A percentile compares a stretch with the other conserved stretches of the same genome.
Evolutionary conservation across 2,329 filamentous ascomycete genomes (phyloP).

Genomic region (Didymella arachidicola): DNA sequence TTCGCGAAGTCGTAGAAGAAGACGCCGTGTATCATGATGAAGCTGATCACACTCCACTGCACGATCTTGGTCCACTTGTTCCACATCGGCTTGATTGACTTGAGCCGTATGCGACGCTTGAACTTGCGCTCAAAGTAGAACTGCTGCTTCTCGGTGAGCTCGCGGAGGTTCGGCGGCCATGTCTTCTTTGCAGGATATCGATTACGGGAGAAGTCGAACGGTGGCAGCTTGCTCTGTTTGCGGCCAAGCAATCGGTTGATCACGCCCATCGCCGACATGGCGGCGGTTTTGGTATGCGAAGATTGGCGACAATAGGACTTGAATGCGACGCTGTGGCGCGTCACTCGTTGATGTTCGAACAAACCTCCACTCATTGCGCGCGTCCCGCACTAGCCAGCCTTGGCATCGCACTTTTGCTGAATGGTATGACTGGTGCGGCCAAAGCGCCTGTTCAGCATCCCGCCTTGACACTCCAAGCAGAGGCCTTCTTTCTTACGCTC

Average conservation of each 20-base stretch:
- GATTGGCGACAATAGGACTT: constrained; percentile 8
- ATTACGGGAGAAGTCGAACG: constrained; percentile 59
- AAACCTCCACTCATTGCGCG: constrained; percentile 19
- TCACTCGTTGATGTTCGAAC: constrained; percentile 32
- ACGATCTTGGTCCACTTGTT: constrained; percentile 70
- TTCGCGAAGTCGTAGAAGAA: constrained; percentile 66
- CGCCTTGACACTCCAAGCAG: constrained; percentile 21
- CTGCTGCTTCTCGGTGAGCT: constrained; percentile 74
- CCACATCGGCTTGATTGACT: constrained; percentile 69
- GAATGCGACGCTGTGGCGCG: constrained; percentile 10
- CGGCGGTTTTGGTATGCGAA: constrained; percentile 13
- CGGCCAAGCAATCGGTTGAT: constrained; percentile 61
- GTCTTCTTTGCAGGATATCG: constrained; percentile 72
- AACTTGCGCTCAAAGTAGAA: constrained; percentile 81
- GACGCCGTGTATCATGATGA: constrained; percentile 63
- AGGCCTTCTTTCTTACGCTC: constrained; percentile 27
- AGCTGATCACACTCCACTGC: constrained; percentile 61
- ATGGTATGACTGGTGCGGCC: constrained; percentile 31
- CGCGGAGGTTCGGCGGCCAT: constrained; percentile 80
- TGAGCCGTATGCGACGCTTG: constrained; percentile 71
- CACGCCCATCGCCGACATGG: constrained; percentile 32
- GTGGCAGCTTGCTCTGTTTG: constrained; percentile 47
- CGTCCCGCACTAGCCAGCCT: constrained; percentile 22
- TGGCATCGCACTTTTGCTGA: constrained; percentile 32
- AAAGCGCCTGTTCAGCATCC: constrained; percentile 18